Percentiles rank a stretch among this genome's conserved stretches.
Conservation (phyloP, 2,329 filamentous ascomycete species). For the Aureobasidium musti region DNA sequence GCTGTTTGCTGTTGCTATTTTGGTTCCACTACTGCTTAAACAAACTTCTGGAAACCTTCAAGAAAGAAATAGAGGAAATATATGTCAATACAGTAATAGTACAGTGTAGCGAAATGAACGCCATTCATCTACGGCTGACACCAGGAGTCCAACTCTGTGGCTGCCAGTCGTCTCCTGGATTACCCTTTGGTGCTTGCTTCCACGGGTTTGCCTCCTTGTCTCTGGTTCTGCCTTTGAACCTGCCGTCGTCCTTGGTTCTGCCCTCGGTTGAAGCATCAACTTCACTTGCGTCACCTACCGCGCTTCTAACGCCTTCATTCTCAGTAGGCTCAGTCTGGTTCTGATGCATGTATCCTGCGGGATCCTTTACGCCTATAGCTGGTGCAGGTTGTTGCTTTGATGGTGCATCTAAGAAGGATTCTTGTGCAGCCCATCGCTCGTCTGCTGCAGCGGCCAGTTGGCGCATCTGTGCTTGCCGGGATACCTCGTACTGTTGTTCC, state of each 20-base stretch:
- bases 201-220: conserved; percentile 45
- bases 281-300: conserved; percentile 40
- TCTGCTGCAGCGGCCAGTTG: conserved; percentile 61
- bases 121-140: conserved; percentile 39
- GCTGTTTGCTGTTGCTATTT: conserved; percentile 22
- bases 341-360: conserved; percentile 43
- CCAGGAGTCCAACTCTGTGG: conserved; percentile 50
- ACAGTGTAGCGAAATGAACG: conserved; percentile 16
- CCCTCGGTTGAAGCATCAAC: conserved; percentile 37
- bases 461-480: conserved; percentile 61
- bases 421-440: conserved; percentile 61
- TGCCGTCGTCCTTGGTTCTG: conserved; percentile 38
- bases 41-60: not conserved
- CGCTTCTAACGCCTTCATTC: conserved; percentile 39
- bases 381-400: conserved; percentile 52
- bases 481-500: conserved; percentile 61
- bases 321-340: conserved; percentile 39
- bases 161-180: conserved; percentile 51
- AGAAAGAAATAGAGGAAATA: not conserved
- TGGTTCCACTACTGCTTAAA: conserved; percentile 6
- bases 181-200: conserved; percentile 44
- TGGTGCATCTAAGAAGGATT: conserved; percentile 60
- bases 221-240: conserved; percentile 37
- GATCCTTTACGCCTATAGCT: conserved; percentile 49
- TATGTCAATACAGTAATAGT: conserved; percentile 13